These are phyloP conservation scores for Ophiostoma sp. DNA, from an alignment of 2,329 filamentous ascomycete genomes.

Conservation along the genomic window DNA sequence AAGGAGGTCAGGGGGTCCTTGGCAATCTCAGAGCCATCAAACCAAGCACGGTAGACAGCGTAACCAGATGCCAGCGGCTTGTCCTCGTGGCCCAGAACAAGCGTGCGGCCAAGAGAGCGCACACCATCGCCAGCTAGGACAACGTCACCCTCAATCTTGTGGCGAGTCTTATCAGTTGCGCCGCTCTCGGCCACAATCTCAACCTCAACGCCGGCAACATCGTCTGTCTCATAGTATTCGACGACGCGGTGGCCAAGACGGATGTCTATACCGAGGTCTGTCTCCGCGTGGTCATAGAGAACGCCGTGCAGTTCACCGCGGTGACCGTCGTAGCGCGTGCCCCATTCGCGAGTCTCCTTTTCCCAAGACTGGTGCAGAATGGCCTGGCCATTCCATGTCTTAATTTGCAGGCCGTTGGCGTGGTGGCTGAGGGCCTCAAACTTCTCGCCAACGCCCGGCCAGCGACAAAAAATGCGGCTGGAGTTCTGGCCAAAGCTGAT, in stretches of 20 bases:
- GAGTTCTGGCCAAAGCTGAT: slow-evolving; percentile 58
- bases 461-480: slow-evolving; percentile 49
- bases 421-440: slow-evolving; percentile 47
- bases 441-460: slow-evolving; percentile 43
- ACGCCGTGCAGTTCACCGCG: slow-evolving; percentile 48
- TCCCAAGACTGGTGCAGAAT: slow-evolving; percentile 25
- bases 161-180: neutral
- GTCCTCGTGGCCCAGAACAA: slow-evolving; percentile 42
- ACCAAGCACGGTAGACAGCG: slow-evolving; percentile 45
- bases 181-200: slow-evolving; percentile 26
- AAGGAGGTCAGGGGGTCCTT: slow-evolving; percentile 27
- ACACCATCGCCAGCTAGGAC: slow-evolving; percentile 48
- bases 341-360: slow-evolving; percentile 32
- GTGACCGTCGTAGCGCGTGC: slow-evolving; percentile 49
- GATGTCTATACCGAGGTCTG: slow-evolving; percentile 48
- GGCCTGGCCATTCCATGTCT: slow-evolving; percentile 23
- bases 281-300: slow-evolving; percentile 44
- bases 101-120: slow-evolving; percentile 42
- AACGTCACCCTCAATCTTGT: slow-evolving; percentile 35
- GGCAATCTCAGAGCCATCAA: slow-evolving; percentile 27
- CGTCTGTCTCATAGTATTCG: slow-evolving; percentile 47
- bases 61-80: slow-evolving; percentile 42
- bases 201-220: slow-evolving; percentile 45
- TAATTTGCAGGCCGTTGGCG: slow-evolving; percentile 31
- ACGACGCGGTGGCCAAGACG: slow-evolving; percentile 44